These are phyloP conservation scores for Didymella pinodella DNA, from an alignment of 2,329 filamentous ascomycete genomes.

Conservation along the genomic window DNA sequence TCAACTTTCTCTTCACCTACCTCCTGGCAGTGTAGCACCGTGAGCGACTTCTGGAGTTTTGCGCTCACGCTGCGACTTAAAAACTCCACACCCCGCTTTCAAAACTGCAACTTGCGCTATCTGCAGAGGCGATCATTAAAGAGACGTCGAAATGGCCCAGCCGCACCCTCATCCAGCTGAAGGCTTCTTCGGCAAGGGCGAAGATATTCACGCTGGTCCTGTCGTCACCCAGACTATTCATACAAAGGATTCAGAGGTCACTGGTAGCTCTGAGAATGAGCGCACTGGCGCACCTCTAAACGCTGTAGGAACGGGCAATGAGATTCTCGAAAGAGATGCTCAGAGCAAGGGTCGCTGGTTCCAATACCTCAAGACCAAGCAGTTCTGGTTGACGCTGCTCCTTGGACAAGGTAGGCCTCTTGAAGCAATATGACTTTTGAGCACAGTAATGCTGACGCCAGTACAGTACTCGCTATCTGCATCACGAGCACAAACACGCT, in stretches of 20 bases:
- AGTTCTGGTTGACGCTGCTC: constrained; percentile 85
- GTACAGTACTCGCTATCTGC: constrained; percentile 67
- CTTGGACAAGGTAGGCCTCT: constrained; percentile 66
- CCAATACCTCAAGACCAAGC: constrained; percentile 79
- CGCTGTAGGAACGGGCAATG: constrained; percentile 24
- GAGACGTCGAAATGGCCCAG: constrained; percentile 18
- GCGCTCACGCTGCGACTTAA: constrained; percentile 48
- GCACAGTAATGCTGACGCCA: neutral
- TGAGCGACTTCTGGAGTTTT: constrained; percentile 55
- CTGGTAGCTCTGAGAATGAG: constrained; percentile 43
- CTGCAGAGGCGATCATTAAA: neutral
- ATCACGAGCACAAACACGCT: constrained; percentile 95
- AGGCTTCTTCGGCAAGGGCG: constrained; percentile 20
- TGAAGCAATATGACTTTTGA: neutral
- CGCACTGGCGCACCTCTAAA: constrained; percentile 17
- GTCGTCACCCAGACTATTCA: constrained; percentile 32
- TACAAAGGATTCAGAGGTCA: constrained; percentile 32
- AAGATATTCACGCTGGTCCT: constrained; percentile 12
- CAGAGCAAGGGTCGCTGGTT: constrained; percentile 59
- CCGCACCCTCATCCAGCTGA: constrained; percentile 31
- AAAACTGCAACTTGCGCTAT: neutral
- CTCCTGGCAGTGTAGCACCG: constrained; percentile 27
- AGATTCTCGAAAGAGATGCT: constrained; percentile 48
- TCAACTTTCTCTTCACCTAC: constrained; percentile 14
- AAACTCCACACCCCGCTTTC: constrained; percentile 41